Percentiles rank a stretch among this genome's conserved stretches.
Conservation (phyloP, 2,329 filamentous ascomycete genomes). For the Paraphoma sp. region DNA sequence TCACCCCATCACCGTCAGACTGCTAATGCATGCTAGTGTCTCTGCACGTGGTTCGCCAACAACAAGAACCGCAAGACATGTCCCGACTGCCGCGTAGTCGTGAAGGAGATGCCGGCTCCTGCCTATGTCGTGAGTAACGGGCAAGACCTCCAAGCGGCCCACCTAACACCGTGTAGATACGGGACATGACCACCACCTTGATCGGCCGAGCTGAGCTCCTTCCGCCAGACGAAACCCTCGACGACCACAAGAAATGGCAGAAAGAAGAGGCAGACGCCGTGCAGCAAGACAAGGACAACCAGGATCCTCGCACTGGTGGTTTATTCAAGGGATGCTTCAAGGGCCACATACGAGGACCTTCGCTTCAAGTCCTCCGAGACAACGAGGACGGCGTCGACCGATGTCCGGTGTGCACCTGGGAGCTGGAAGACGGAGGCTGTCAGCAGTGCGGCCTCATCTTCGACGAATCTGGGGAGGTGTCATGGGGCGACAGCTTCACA, state of each 20-base stretch:
- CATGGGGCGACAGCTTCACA: conserved; percentile 47
- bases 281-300: conserved; percentile 65
- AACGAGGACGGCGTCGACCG: conserved; percentile 66
- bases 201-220: conserved; percentile 66
- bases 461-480: conserved; percentile 53
- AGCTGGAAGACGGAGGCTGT: conserved; percentile 68
- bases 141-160: neutral
- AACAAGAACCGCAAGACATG: conserved; percentile 68
- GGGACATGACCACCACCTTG: conserved; percentile 70
- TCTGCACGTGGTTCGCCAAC: conserved; percentile 62
- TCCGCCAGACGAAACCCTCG: conserved; percentile 67
- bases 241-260: conserved; percentile 65
- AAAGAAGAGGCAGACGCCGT: conserved; percentile 66
- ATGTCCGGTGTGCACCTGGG: conserved; percentile 68
- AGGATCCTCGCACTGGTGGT: conserved; percentile 58
- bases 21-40: conserved; percentile 55
- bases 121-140: conserved; percentile 64
- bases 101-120: conserved; percentile 66
- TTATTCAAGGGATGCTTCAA: conserved; percentile 69
- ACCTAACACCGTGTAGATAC: conserved; percentile 55
- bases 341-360: conserved; percentile 25
- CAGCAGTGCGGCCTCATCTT: conserved; percentile 60
- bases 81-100: conserved; percentile 69
- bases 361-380: conserved; percentile 58
- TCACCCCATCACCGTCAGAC: conserved; percentile 9